Conservation (phyloP, 768 basidiomycete genomes). For the Asterophora lycoperdoides region DNA sequence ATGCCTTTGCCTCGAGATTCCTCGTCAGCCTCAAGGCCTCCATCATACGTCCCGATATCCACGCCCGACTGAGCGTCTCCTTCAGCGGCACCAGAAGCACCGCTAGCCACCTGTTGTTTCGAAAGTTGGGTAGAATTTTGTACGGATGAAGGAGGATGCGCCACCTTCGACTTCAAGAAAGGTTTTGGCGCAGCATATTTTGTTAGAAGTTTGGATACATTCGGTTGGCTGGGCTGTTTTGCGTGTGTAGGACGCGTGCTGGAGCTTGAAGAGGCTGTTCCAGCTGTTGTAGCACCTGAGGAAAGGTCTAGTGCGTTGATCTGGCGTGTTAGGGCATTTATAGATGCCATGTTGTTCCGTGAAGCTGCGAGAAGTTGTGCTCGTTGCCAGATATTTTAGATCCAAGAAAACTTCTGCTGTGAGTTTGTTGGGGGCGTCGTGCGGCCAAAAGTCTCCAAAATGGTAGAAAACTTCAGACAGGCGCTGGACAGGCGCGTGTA, state of each 20-base stretch:
- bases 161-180: conserved; percentile 32
- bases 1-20: conserved; percentile 68
- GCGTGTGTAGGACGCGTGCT: conserved; percentile 30
- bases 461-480: no score
- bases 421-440: no score
- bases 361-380: no score
- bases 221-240: conserved; percentile 56
- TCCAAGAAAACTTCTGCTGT: no score
- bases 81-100: conserved; percentile 16
- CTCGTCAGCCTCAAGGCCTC: conserved; percentile 84
- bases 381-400: no score
- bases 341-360: conserved; percentile 21
- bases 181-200: conserved; percentile 72
- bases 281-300: conserved; percentile 35
- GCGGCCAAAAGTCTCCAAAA: no score
- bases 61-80: conserved; percentile 29
- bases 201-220: conserved; percentile 65
- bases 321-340: conserved; percentile 62
- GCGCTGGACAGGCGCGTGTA: no score
- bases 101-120: conserved; percentile 20
- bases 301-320: conserved; percentile 66
- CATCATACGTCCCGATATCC: conserved; percentile 90
- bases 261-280: conserved; percentile 25
- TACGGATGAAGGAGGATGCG: conserved; percentile 36
- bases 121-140: conserved; percentile 29